These are phyloP conservation scores for Colletotrichum destructivum DNA, from an alignment of 2,329 filamentous ascomycete species.

Conservation along the genomic window DNA sequence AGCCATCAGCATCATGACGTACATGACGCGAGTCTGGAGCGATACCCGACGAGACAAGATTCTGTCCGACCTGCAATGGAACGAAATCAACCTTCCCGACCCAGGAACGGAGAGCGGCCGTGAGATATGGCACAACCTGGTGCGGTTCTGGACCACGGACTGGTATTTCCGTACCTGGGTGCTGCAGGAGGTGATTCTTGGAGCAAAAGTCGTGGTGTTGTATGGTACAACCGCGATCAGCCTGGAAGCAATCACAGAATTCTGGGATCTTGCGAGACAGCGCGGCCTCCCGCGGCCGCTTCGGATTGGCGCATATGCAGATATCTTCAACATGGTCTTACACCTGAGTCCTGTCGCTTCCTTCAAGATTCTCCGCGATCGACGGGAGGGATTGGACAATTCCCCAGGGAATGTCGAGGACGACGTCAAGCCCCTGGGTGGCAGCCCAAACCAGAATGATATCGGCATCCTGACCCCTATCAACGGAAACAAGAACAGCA, in stretches of 20 bases:
- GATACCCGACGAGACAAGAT: conserved; percentile 2
- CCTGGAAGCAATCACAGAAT: conserved; percentile 25
- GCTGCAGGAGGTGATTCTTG: conserved; percentile 30
- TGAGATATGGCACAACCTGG: conserved; percentile 6
- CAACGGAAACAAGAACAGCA: not conserved
- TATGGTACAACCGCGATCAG: conserved; percentile 18
- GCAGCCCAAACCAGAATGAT: not conserved
- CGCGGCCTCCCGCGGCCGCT: conserved; percentile 12
- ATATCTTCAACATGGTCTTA: conserved; percentile 18
- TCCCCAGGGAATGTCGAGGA: not conserved
- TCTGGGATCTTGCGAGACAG: conserved; percentile 17
- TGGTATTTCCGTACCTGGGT: conserved; percentile 38
- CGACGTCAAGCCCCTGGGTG: not conserved
- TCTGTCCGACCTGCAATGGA: conserved; percentile 18
- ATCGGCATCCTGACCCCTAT: not conserved
- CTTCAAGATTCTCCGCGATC: conserved; percentile 19
- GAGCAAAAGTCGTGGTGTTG: conserved; percentile 21
- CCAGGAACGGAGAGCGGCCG: not conserved
- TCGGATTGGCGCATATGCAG: conserved; percentile 19
- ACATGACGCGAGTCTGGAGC: conserved; percentile 15
- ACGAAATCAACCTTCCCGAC: conserved; percentile 7
- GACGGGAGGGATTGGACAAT: not conserved
- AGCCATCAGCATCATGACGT: conserved; percentile 34
- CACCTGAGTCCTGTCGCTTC: conserved; percentile 23
- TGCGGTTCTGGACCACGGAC: conserved; percentile 27